Base-by-base conservation (phyloP, 2,329 filamentous ascomycete species). In the Fusarium incarnatum region DNA sequence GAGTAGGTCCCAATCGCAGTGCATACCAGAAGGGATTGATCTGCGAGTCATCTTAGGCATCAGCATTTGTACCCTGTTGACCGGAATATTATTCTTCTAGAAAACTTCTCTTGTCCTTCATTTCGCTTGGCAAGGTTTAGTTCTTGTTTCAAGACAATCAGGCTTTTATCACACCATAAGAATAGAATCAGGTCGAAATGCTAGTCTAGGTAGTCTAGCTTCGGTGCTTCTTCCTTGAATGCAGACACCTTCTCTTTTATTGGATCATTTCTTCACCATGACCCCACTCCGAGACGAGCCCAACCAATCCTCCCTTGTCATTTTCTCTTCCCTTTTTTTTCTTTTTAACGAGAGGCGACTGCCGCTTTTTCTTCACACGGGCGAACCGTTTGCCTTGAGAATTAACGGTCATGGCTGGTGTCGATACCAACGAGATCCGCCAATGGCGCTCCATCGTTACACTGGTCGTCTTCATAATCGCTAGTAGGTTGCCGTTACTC, bases 381-480 rank as follows among this genome's bases (percentile, higher is more conserved):
- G 30, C 20, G 15, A 18, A 18, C 20, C 9, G 18, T 42, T 44
- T 62, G 22, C n/a, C 41, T 20, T 42, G 9, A 8, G 6, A 15
- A 52, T 46, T 42, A 5, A n/a, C 2, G 18, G 64, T 8, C 42
- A 72, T 74, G 72, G 58, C 53, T 27, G 44, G 56, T 46, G 32
- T 54, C 10, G 64, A 72, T 41, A 77, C 78, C 28, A 68, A 60
- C 48, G 62, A 74, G 28, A 92, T 93, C 73, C 85, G 78, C 57
- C 79, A 86, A 60, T 93, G 90, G 91, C 84, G 87, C 52, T 92
- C 91, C 18, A 92, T 93, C 52, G 79, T 93, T 60, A 92, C 90
- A 0, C 83, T 93, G 34, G 80, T 93, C 56, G 85, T 90, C 46
- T 93, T 93, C 73, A 81, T 92, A 34, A 45, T 91, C 42, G 90